Base-by-base conservation (phyloP, 2,329 filamentous ascomycete species). In the Didymella glomerata region DNA sequence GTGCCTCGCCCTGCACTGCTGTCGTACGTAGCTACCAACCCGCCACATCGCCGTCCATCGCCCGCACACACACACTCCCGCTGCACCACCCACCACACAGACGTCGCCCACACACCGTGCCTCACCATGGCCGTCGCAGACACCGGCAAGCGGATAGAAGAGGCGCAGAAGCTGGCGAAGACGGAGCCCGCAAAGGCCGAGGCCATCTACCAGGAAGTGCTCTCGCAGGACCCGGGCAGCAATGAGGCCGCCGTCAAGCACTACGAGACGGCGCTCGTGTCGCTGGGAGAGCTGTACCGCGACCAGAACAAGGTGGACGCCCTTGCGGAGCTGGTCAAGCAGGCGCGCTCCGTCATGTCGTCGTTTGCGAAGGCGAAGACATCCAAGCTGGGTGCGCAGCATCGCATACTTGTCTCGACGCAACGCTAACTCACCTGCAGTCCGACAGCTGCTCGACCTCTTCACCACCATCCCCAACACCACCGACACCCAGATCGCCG, bases 331-430 rank as follows among this genome's bases (percentile, higher is more conserved):
- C 86, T 99, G 67, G 90, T 99, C 72, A 93, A 90, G 75, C 91
- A 92, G 78, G 97, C 93, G 79, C 88, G 94, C 75, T 90, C 91
- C 66, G 91, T 95, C 44, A 88, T 99, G 66, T 97, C 94, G 58
- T 95, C 92, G 65, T 98, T 99, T 79, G 95, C 95, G 66, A 97
- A 98, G 84, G 95, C 96, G 63, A 99, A 99, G 87, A 98, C 95
- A 30, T 92, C 95, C 56, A 99, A 99, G 82, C 85, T 99, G 63
- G 92, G 95, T 98, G 88, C 6, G 45, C 7, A 11, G 10, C 8
- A 2, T 16, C 16, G 10, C 8, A 8, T 5, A 28, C 27, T 28
- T 8, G 2, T 28, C 4, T 8, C 27, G n/a, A n/a, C 8, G 5
- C 10, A 2, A 40, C 18, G 30, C 47, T 60, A 44, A 60, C 47